phyloP scores from a whole-genome alignment of 164 flowering plant species.

The Macadamia tetraphylla region DNA sequence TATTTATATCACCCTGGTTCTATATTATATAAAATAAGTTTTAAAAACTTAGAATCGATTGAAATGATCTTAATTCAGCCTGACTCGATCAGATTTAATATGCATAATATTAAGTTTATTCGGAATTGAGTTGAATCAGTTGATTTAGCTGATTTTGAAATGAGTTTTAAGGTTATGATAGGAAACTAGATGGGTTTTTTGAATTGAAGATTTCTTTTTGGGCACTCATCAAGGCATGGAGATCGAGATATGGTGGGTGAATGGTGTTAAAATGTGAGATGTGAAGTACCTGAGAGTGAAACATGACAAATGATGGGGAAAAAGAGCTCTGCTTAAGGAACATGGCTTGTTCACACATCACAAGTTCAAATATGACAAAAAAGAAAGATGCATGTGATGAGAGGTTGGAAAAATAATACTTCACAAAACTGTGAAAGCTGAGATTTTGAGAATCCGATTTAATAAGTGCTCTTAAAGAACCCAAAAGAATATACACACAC shows the following conservation, averaged over 20 bases:
- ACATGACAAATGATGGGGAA: conserved; percentile 4
- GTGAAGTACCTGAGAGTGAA: background rate
- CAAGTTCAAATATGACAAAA: background rate
- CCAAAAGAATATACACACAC: background rate
- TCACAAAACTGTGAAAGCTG: conserved; percentile 5
- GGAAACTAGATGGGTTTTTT: background rate
- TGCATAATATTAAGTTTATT: too few relatives aligned
- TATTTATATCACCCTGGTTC: background rate
- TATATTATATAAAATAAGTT: too few relatives aligned
- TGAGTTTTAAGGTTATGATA: background rate
- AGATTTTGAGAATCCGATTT: conserved; percentile 13
- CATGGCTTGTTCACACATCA: conserved; percentile 9
- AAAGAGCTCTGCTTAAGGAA: conserved; percentile 10
- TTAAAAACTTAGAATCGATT: too few relatives aligned
- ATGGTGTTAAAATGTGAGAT: background rate
- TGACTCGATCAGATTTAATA: too few relatives aligned
- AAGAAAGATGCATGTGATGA: conserved; percentile 11
- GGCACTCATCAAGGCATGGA: background rate
- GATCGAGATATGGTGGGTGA: background rate
- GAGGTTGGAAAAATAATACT: conserved; percentile 14
- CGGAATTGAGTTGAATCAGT: too few relatives aligned
- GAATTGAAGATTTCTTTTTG: background rate
- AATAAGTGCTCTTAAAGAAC: conserved; percentile 10
- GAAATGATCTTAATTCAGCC: too few relatives aligned
- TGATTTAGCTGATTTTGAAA: too few relatives aligned